phyloP scores from a whole-genome alignment of 305 asterid species.

The Striga hermonthica region DNA sequence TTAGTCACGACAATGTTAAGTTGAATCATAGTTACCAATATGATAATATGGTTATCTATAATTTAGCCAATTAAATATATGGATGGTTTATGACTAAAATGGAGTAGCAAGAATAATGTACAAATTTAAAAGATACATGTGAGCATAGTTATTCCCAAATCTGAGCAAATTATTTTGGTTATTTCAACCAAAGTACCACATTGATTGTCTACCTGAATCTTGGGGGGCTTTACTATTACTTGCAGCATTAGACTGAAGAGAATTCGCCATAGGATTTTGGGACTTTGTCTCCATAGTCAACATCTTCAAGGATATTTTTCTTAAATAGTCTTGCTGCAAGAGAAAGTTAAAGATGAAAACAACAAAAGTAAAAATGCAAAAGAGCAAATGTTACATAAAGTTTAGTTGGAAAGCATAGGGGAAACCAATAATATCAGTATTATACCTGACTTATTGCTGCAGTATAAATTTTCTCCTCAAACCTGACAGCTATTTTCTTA shows the following conservation, averaged over 20 bases:
- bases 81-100: too few relatives aligned
- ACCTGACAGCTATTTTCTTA: constrained; percentile 55
- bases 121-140: constrained; percentile 2
- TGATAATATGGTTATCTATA: too few relatives aligned
- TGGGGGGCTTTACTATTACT: constrained; percentile 43
- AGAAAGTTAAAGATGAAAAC: constrained; percentile 19
- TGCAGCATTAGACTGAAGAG: constrained; percentile 48
- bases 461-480: constrained; percentile 67
- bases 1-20: too few relatives aligned
- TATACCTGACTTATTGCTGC: constrained; percentile 71
- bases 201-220: constrained; percentile 46
- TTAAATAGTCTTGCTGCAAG: constrained; percentile 61
- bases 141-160: constrained; percentile 7
- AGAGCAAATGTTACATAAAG: constrained; percentile 8
- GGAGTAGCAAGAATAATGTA: background rate
- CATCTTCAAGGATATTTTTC: constrained; percentile 62
- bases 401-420: constrained; percentile 17
- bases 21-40: too few relatives aligned
- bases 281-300: constrained; percentile 55
- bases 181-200: constrained; percentile 10
- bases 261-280: constrained; percentile 44
- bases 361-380: constrained; percentile 6
- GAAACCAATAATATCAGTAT: constrained; percentile 19
- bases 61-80: too few relatives aligned
- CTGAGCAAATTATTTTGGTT: background rate